These are phyloP conservation scores for Phyllosticta paracitricarpa DNA, from an alignment of 2,329 filamentous ascomycete genomes.

Conservation along the genomic window DNA sequence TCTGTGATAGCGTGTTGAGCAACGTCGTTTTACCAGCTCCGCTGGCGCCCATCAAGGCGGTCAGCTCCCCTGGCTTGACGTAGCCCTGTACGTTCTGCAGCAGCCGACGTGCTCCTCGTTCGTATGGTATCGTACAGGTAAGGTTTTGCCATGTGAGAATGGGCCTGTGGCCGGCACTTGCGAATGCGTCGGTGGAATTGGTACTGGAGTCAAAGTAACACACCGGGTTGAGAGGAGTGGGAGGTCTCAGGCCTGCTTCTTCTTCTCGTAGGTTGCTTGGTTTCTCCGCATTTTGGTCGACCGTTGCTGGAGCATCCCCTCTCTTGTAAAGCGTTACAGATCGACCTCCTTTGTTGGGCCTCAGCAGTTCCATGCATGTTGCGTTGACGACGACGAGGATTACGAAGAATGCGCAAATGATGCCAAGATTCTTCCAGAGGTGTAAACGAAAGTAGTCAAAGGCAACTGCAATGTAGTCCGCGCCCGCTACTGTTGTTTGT, in stretches of 20 bases:
- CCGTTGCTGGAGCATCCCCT: slow-evolving; percentile 49
- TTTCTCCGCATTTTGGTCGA: slow-evolving; percentile 49
- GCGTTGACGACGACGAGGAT: slow-evolving; percentile 39
- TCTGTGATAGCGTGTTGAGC: slow-evolving; percentile 32
- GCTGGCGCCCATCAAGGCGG: slow-evolving; percentile 71
- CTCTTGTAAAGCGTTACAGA: slow-evolving; percentile 54
- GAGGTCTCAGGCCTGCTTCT: slow-evolving; percentile 17
- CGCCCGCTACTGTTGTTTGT: slow-evolving; percentile 42
- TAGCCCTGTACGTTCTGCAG: slow-evolving; percentile 58
- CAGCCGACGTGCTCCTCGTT: slow-evolving; percentile 35
- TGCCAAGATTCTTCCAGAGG: slow-evolving; percentile 51
- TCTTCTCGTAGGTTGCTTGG: slow-evolving; percentile 36
- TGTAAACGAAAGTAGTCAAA: slow-evolving; percentile 48
- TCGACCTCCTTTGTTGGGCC: slow-evolving; percentile 50
- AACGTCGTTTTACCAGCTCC: slow-evolving; percentile 41
- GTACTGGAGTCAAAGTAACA: slow-evolving; percentile 16
- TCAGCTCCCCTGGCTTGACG: slow-evolving; percentile 66
- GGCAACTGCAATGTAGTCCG: slow-evolving; percentile 45
- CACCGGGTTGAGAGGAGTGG: not conserved
- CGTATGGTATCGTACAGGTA: slow-evolving; percentile 59
- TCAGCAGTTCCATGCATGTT: slow-evolving; percentile 38
- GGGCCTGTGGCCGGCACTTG: slow-evolving; percentile 48
- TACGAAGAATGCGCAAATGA: slow-evolving; percentile 41
- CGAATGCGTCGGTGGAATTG: slow-evolving; percentile 21
- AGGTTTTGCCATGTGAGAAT: slow-evolving; percentile 74